These are phyloP conservation scores for Boletus albobrunnescens DNA, from an alignment of 1,284 basidiomycete species.

Conservation along the genomic window DNA sequence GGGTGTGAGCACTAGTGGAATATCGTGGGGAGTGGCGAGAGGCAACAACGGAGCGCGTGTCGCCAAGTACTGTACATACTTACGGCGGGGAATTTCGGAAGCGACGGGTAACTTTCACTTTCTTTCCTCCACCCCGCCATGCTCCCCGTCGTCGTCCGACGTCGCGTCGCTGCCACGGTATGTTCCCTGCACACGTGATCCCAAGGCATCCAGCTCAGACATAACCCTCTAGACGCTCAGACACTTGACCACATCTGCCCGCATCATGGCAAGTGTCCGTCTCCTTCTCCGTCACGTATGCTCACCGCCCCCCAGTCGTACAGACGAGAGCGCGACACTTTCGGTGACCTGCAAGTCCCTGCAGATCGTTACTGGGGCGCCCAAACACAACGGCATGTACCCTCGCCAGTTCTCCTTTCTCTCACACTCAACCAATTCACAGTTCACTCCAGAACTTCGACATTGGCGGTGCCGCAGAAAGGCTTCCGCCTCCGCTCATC, in stretches of 20 bases:
- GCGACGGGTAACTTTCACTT: not conserved
- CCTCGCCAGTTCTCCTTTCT: too few relatives aligned
- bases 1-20: not conserved
- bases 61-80: not conserved
- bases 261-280: slow-evolving; percentile 43
- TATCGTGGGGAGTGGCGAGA: slow-evolving; percentile 1
- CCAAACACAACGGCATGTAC: slow-evolving; percentile 84
- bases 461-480: slow-evolving; percentile 92
- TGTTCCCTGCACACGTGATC: slow-evolving; percentile 26
- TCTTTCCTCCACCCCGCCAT: slow-evolving; percentile 12
- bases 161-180: slow-evolving; percentile 13
- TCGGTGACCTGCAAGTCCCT: slow-evolving; percentile 91
- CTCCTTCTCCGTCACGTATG: not conserved
- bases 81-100: slow-evolving; percentile 24
- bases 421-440: slow-evolving; percentile 9
- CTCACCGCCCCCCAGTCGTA: slow-evolving; percentile 41
- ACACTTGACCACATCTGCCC: slow-evolving; percentile 37
- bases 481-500: slow-evolving; percentile 91
- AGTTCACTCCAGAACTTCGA: slow-evolving; percentile 98
- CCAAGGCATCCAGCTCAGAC: slow-evolving; percentile 1
- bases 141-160: slow-evolving; percentile 16
- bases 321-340: slow-evolving; percentile 80
- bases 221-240: not conserved
- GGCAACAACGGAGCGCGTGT: not conserved
- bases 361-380: slow-evolving; percentile 97